Conservation (phyloP, 169 alveolate genomes). For the Amoebophrya sp. region DNA sequence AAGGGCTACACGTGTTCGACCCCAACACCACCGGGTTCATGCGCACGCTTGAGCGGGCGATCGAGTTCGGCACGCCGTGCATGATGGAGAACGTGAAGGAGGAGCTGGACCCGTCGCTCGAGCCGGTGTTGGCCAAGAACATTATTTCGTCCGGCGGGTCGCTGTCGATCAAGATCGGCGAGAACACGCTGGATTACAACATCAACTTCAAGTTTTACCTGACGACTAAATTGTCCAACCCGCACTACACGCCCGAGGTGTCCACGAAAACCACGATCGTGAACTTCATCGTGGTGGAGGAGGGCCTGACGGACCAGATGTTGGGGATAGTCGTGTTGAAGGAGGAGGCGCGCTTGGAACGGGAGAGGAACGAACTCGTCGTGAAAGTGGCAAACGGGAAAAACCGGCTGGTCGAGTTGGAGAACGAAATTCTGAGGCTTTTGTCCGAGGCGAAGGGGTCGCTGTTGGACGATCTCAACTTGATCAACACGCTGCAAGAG, state of each 20-base stretch:
- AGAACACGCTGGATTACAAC: conserved; percentile 73
- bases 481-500: conserved; percentile 79
- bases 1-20: conserved; percentile 60
- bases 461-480: conserved; percentile 79
- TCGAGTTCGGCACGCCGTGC: conserved; percentile 73
- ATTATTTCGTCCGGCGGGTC: conserved; percentile 61
- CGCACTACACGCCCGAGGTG: conserved; percentile 89
- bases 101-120: conserved; percentile 82
- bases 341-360: conserved; percentile 81
- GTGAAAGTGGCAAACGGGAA: conserved; percentile 79
- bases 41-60: conserved; percentile 68
- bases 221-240: conserved; percentile 88
- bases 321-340: conserved; percentile 77
- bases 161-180: conserved; percentile 69
- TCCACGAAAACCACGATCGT: conserved; percentile 80
- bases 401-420: conserved; percentile 74
- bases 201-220: conserved; percentile 77
- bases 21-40: conserved; percentile 63
- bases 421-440: conserved; percentile 79
- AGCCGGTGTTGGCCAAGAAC: conserved; percentile 75
- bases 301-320: conserved; percentile 84
- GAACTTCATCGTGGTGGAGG: conserved; percentile 84
- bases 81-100: conserved; percentile 80
- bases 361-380: conserved; percentile 76
- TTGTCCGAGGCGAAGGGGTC: conserved; percentile 79